Conservation (phyloP, 345 rosid species). For the Eucalyptus microcorys region DNA sequence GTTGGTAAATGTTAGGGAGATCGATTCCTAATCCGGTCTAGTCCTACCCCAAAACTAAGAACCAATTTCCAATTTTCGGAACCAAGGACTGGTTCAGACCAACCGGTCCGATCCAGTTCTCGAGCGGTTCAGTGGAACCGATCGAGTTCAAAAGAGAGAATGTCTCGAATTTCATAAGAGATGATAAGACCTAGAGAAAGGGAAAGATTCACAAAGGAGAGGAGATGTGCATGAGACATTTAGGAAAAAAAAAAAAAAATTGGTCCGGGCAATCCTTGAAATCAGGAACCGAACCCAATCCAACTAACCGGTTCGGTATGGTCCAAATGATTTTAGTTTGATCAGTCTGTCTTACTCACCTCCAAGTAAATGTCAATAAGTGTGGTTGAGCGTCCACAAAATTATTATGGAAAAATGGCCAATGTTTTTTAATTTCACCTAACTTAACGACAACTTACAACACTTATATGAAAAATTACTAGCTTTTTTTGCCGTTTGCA, state of each 20-base stretch:
- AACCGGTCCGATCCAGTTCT: fast-evolving
- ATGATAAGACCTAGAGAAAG: too few relatives aligned
- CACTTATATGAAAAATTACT: too few relatives aligned
- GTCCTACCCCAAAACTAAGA: too few relatives aligned
- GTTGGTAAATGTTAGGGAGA: neutral
- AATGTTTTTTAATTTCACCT: neutral
- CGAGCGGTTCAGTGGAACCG: fast-evolving
- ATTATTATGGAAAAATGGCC: neutral
- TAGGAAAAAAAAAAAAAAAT: too few relatives aligned
- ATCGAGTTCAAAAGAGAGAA: too few relatives aligned
- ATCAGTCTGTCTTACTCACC: too few relatives aligned
- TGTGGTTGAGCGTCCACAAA: neutral
- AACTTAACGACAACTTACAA: neutral
- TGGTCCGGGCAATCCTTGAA: fast-evolving
- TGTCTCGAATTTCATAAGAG: too few relatives aligned
- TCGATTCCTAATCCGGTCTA: too few relatives aligned
- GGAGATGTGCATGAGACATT: too few relatives aligned
- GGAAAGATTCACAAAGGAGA: too few relatives aligned
- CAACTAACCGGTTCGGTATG: fast-evolving
- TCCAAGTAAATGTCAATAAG: neutral
- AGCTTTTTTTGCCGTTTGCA: neutral
- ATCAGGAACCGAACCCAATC: fast-evolving
- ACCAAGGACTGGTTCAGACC: too few relatives aligned
- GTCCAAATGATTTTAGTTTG: too few relatives aligned
- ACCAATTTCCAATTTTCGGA: fast-evolving